Conservation (phyloP, 257 asterid genomes). For the Nicotiana paniculata region DNA sequence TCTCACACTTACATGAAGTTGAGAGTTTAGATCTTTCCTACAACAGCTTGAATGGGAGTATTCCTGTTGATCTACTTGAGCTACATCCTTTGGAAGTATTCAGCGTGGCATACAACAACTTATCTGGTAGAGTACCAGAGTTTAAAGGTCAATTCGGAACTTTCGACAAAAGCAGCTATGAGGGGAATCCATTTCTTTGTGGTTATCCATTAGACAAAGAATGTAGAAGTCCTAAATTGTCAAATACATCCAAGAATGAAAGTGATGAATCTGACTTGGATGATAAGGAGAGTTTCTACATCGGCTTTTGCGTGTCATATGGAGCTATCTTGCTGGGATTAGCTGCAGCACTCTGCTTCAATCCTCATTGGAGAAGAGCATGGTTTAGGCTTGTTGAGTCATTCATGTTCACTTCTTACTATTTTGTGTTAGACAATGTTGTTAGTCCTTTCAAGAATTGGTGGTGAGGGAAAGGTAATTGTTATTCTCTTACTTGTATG, state of each 20-base stretch:
- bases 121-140: not conserved
- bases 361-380: conserved; percentile 5
- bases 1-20: not conserved
- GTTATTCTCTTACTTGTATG: not conserved
- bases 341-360: not conserved
- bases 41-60: conserved; percentile 6
- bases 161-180: conserved; percentile 8
- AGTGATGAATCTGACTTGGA: not conserved
- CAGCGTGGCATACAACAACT: conserved; percentile 11
- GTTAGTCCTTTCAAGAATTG: not conserved
- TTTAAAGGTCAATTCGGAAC: not conserved
- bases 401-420: not conserved
- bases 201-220: not conserved
- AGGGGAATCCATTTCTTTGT: conserved; percentile 11
- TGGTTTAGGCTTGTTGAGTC: not conserved
- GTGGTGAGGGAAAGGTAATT: not conserved
- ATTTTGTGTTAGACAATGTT: not conserved
- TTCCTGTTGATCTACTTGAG: not conserved
- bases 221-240: not conserved
- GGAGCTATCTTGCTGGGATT: not conserved
- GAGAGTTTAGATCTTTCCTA: conserved; percentile 5
- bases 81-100: not conserved
- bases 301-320: not conserved
- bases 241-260: not conserved
- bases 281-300: not conserved